A percentile compares a stretch with the other conserved stretches of the same genome.
phyloP scores from a whole-genome alignment of 176 grass and related monocot genomes.

The Zea mays region DNA sequence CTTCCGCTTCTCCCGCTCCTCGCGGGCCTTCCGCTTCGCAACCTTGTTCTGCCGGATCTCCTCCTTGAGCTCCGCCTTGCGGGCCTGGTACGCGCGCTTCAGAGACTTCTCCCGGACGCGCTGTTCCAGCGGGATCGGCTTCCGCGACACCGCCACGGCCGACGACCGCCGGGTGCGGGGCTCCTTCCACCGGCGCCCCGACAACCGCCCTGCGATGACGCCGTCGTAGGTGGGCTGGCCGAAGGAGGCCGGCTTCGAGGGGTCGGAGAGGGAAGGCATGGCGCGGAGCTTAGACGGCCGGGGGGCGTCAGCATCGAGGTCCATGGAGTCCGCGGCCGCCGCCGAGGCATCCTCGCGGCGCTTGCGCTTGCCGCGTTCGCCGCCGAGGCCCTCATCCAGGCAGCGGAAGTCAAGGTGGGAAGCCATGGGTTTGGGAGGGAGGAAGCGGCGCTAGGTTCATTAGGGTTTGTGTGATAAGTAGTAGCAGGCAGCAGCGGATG shows the following conservation, averaged over 20 bases:
- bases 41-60: slow-evolving; percentile 82
- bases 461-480: slow-evolving; percentile 41
- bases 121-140: slow-evolving; percentile 63
- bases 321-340: slow-evolving; percentile 52
- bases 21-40: slow-evolving; percentile 70
- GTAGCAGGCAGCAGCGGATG: neutral
- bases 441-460: slow-evolving; percentile 41
- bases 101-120: slow-evolving; percentile 75
- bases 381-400: slow-evolving; percentile 92
- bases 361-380: slow-evolving; percentile 80
- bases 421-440: slow-evolving; percentile 52
- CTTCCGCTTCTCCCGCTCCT: slow-evolving; percentile 95
- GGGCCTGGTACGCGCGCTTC: slow-evolving; percentile 75
- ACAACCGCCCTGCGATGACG: slow-evolving; percentile 76
- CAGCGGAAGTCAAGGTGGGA: slow-evolving; percentile 84
- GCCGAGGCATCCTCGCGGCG: slow-evolving; percentile 35
- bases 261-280: slow-evolving; percentile 65
- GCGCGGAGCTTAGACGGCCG: slow-evolving; percentile 70
- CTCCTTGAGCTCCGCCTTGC: slow-evolving; percentile 83
- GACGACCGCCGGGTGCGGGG: slow-evolving; percentile 71
- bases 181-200: slow-evolving; percentile 89
- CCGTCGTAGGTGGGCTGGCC: slow-evolving; percentile 85
- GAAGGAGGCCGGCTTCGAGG: slow-evolving; percentile 73
- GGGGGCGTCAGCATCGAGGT: slow-evolving; percentile 49
- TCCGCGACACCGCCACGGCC: slow-evolving; percentile 54